A percentile compares a stretch with the other conserved stretches of the same genome.
phyloP scores from a whole-genome alignment of 805 yeast species.

The Cyberlindnera bimundalis region DNA sequence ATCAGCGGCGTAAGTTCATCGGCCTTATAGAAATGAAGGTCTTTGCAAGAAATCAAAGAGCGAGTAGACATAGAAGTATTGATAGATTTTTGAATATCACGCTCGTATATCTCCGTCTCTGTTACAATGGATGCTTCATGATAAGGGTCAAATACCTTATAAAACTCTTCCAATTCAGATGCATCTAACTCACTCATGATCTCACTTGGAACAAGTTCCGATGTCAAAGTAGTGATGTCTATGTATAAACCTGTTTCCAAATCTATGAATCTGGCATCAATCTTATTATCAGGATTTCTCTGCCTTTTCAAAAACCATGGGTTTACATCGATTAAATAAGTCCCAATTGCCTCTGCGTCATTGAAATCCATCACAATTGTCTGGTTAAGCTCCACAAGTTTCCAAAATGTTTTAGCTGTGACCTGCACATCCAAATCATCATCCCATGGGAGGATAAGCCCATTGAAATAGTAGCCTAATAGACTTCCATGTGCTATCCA shows the following conservation, averaged over 20 bases:
- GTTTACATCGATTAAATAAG: constrained; percentile 44
- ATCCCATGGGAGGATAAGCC: constrained; percentile 57
- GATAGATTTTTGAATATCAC: constrained; percentile 28
- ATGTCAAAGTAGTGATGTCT: constrained; percentile 57
- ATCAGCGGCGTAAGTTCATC: constrained; percentile 51
- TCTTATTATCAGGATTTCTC: constrained; percentile 56
- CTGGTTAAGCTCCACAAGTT: constrained; percentile 42
- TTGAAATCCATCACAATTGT: constrained; percentile 44
- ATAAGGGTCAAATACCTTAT: constrained; percentile 14
- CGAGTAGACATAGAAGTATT: constrained; percentile 24
- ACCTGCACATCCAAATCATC: constrained; percentile 57
- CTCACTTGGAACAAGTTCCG: constrained; percentile 11
- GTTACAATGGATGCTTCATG: constrained; percentile 31
- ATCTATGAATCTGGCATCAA: constrained; percentile 73
- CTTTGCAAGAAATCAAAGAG: constrained; percentile 50
- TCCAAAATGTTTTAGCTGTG: constrained; percentile 41
- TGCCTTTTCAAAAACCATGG: constrained; percentile 49
- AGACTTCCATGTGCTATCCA: constrained; percentile 62
- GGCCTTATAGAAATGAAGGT: constrained; percentile 51
- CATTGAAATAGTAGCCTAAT: constrained; percentile 58
- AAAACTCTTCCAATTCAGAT: constrained; percentile 9
- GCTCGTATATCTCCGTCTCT: constrained; percentile 31
- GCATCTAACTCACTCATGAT: constrained; percentile 5
- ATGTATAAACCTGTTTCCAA: constrained; percentile 66
- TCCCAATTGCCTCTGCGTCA: constrained; percentile 41